Base-by-base conservation (phyloP, 2,329 filamentous ascomycete genomes). In the Scedosporium minutisporum region DNA sequence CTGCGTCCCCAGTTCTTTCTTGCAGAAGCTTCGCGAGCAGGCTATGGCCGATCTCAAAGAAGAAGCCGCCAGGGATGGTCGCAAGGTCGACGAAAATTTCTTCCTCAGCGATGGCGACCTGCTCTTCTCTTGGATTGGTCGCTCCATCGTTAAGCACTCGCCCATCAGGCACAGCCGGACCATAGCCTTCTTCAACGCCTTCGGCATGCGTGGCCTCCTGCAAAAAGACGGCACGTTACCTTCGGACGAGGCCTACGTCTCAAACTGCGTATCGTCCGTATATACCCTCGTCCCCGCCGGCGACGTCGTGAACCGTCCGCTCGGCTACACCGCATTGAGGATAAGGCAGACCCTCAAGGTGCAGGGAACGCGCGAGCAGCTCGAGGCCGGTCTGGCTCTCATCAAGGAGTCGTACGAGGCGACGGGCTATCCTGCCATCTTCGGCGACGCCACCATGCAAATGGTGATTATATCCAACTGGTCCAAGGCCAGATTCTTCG, bases 21-120 rank as follows among this genome's bases (percentile, higher is more conserved):
- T 80, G 1, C 60, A 64, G 1, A 46, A 63, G 2, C 62, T 80
- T 46, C 72, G 70, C 4, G 58, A 67, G 2, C 68, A 67, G 29
- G 74, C 75, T 27, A 64, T 70, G 48, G 21, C n/a, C 10, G 33
- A 44, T 12, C 41, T 60, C 7, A 29, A 38, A 57, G 23, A 29
- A 38, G 55, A 16, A 16, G 48, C 23, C 23, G 9, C 23, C 55
- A 25, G 4, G 10, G 23, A 21, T 3, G 25, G 27, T 25, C 10
- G 29, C 9, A 10, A 10, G 21, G 25, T 23, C 18, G 65, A 68
- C 6, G 74, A 77, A 7, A 74, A 77, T 21, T 63, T 73, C 33
- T 80, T 78, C 61, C 48, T 82, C 42, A 80, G 76, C 64, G 77
- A 80, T n/a, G 73, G 75, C 23, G 78, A 82, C 61, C 68, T 81